phyloP scores from a whole-genome alignment of 176 grass and related monocot species.

The Cenchrus fungigraminus region DNA sequence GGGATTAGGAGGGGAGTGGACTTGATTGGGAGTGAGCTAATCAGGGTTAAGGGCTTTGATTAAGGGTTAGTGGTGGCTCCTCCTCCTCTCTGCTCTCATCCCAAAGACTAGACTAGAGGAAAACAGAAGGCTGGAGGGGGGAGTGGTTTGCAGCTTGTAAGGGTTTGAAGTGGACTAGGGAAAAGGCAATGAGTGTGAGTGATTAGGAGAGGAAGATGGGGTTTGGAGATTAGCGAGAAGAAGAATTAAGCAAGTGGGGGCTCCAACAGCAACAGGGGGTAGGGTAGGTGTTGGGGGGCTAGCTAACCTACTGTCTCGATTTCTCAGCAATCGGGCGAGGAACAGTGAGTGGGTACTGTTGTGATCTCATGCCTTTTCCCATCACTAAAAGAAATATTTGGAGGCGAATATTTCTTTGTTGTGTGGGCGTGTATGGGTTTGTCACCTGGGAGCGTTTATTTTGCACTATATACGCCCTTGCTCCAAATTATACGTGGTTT shows the following conservation, averaged over 20 bases:
- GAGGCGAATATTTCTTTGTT: not conserved
- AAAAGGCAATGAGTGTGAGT: not conserved
- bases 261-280: conserved; percentile 9
- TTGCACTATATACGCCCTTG: not conserved
- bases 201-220: conserved; percentile 8
- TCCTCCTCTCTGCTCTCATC: not conserved
- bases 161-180: conserved; percentile 8
- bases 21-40: conserved; percentile 27
- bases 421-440: not conserved
- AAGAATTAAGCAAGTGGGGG: conserved; percentile 3
- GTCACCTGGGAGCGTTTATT: not conserved
- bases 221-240: too few species aligned
- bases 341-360: conserved; percentile 3
- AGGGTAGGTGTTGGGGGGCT: conserved; percentile 4
- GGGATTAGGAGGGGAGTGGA: conserved; percentile 24
- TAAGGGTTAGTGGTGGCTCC: conserved; percentile 6
- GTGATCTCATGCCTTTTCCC: conserved; percentile 14
- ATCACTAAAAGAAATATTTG: not conserved
- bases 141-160: conserved; percentile 38
- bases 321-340: conserved; percentile 27
- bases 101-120: not conserved
- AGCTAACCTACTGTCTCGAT: conserved; percentile 33
- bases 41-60: not conserved
- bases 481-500: too few species aligned
- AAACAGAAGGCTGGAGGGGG: not conserved